These are phyloP conservation scores for Ogataea thermomethanolica DNA, from an alignment of 805 yeast species.

Conservation along the genomic window DNA sequence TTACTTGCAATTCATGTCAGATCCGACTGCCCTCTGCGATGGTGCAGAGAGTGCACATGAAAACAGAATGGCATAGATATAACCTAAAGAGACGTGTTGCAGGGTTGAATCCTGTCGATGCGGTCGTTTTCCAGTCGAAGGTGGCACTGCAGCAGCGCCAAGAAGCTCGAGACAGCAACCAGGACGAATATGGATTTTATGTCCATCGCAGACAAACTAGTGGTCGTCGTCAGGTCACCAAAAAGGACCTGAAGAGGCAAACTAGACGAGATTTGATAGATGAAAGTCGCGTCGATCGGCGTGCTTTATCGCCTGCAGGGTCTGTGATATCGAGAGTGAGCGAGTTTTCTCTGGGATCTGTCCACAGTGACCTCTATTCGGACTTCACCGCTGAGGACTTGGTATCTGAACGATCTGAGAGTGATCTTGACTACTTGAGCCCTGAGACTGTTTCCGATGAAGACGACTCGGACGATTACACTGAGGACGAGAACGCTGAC, in stretches of 20 bases:
- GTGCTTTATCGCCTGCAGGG: conserved; percentile 50
- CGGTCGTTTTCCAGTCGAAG: conserved; percentile 29
- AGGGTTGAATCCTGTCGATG: conserved; percentile 59
- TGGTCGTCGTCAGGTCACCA: conserved; percentile 36
- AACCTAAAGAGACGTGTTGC: conserved; percentile 93
- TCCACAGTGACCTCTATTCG: conserved; percentile 20
- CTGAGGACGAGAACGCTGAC: conserved; percentile 13
- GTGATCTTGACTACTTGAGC: conserved; percentile 11
- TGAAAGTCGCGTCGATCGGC: conserved; percentile 6
- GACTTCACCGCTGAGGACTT: conserved; percentile 23
- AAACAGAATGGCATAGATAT: conserved; percentile 97
- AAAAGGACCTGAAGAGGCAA: conserved; percentile 36
- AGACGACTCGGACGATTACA: conserved; percentile 18
- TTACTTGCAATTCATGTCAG: conserved; percentile 87
- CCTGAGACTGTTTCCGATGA: conserved; percentile 8
- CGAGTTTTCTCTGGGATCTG: conserved; percentile 47
- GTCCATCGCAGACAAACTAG: conserved; percentile 31
- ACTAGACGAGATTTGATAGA: conserved; percentile 29
- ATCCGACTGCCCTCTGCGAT: conserved; percentile 77
- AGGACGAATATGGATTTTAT: conserved; percentile 55
- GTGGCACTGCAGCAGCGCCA: conserved; percentile 26
- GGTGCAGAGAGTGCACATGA: conserved; percentile 90
- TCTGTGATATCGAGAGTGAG: conserved; percentile 55
- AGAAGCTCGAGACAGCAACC: conserved; percentile 28
- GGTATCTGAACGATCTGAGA: conserved; percentile 17